phyloP scores from a whole-genome alignment of 176 grass and related monocot genomes.

The Secale cereale region DNA sequence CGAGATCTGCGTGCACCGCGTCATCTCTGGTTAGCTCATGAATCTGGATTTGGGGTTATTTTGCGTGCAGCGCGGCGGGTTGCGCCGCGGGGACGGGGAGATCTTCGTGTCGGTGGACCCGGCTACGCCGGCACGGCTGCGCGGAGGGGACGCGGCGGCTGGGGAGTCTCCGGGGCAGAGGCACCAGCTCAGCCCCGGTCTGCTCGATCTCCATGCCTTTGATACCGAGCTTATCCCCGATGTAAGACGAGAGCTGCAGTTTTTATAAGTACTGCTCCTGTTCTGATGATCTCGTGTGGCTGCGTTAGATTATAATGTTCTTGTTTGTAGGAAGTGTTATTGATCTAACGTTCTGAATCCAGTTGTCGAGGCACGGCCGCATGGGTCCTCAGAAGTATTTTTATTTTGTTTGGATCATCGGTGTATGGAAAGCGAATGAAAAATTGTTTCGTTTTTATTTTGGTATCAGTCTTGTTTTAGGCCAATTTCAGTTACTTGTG shows the following conservation, averaged over 20 bases:
- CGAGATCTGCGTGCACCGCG: constrained; percentile 35
- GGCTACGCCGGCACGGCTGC: constrained; percentile 46
- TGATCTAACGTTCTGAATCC: constrained; percentile 14
- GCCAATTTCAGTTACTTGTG: not conserved
- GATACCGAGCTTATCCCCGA: constrained; percentile 94
- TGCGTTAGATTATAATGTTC: constrained; percentile 12
- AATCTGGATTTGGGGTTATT: constrained; percentile 2
- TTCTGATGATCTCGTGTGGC: constrained; percentile 7
- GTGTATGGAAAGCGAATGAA: not conserved
- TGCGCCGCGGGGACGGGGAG: constrained; percentile 68
- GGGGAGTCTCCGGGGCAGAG: constrained; percentile 38
- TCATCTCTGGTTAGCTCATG: not conserved
- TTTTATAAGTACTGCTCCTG: not conserved
- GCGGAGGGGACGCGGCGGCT: constrained; percentile 39
- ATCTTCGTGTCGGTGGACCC: constrained; percentile 78
- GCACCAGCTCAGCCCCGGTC: constrained; percentile 81
- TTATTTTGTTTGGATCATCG: constrained; percentile 7
- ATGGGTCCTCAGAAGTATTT: not conserved
- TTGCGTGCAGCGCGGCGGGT: constrained; percentile 37
- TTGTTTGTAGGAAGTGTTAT: not conserved
- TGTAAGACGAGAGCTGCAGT: constrained; percentile 36
- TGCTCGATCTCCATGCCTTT: constrained; percentile 89
- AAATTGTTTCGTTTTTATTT: not conserved
- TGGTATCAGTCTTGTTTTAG: constrained; percentile 6
- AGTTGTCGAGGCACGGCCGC: not conserved